Percentiles rank a stretch among this genome's conserved stretches.
Evolutionary conservation across 108 stramenopile species (phyloP).

Genomic region (Fragilariopsis cylindrus): DNA sequence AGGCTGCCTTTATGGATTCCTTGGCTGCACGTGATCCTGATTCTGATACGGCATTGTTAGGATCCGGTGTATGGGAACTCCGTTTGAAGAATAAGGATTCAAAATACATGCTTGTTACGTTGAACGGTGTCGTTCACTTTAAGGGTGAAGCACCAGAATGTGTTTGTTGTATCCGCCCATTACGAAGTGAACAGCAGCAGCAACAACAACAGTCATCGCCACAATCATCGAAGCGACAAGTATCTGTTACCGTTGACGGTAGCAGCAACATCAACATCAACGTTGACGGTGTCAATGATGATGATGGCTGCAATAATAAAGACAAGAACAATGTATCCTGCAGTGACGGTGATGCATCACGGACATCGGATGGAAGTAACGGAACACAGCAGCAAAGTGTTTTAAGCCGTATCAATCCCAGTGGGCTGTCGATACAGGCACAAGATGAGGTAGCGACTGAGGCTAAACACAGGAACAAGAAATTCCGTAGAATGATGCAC

Average conservation of each 20-base stretch:
- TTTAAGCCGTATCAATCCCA: not conserved
- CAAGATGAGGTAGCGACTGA: conserved; percentile 7
- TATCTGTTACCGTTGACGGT: not conserved
- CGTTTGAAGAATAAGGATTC: conserved; percentile 56
- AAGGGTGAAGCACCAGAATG: conserved; percentile 79
- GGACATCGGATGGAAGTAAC: conserved; percentile 5
- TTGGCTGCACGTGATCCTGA: conserved; percentile 63
- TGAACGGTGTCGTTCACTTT: conserved; percentile 86
- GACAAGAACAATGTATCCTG: not conserved
- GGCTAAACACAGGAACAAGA: conserved; percentile 10
- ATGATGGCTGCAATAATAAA: not conserved
- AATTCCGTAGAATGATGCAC: not conserved
- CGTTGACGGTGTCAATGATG: not conserved
- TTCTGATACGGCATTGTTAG: conserved; percentile 65
- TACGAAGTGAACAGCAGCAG: not conserved
- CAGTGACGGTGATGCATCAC: conserved; percentile 14
- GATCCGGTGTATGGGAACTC: conserved; percentile 67
- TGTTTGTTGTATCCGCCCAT: conserved; percentile 79
- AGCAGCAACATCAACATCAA: not conserved
- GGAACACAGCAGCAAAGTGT: conserved; percentile 10
- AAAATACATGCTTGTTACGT: conserved; percentile 39
- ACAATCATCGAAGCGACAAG: not conserved
- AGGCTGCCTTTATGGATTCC: conserved; percentile 88
- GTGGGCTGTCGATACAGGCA: not conserved
- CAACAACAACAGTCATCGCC: not conserved